A percentile compares a stretch with the other conserved stretches of the same genome.
These are phyloP conservation scores for Panicum miliaceum DNA, from an alignment of 176 grass and related monocot genomes.

Conservation along the genomic window DNA sequence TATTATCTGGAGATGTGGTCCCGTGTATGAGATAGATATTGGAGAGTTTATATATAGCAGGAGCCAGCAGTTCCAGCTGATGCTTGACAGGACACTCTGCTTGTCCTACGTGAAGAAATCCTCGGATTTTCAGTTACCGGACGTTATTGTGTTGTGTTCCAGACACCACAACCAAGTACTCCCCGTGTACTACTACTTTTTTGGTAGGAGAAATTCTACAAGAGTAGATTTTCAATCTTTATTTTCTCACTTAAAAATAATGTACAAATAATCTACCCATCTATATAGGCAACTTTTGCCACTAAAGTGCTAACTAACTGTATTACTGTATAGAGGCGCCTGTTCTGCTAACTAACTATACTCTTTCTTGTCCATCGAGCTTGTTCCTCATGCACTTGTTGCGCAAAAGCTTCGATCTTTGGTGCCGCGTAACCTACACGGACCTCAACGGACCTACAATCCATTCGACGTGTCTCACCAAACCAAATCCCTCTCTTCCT, in stretches of 20 bases:
- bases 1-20: neutral
- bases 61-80: neutral
- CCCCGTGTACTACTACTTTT: neutral
- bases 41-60: neutral
- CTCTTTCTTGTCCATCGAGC: neutral
- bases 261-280: no score
- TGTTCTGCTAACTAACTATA: neutral
- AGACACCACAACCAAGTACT: neutral
- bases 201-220: neutral
- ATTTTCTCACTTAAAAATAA: neutral
- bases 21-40: neutral
- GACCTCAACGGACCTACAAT: conserved; percentile 30
- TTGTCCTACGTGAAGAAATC: neutral
- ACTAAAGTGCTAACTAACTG: no score
- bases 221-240: neutral
- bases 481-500: conserved; percentile 8
- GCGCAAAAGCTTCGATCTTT: conserved; percentile 11
- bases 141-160: neutral
- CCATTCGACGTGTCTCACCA: conserved; percentile 17
- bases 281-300: no score
- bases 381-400: neutral
- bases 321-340: neutral
- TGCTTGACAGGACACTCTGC: neutral
- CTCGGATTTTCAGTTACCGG: neutral
- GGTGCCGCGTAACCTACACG: neutral